Evolutionary conservation across 2,329 filamentous ascomycete species (phyloP).

Genomic region (Aspergillus sojae): DNA sequence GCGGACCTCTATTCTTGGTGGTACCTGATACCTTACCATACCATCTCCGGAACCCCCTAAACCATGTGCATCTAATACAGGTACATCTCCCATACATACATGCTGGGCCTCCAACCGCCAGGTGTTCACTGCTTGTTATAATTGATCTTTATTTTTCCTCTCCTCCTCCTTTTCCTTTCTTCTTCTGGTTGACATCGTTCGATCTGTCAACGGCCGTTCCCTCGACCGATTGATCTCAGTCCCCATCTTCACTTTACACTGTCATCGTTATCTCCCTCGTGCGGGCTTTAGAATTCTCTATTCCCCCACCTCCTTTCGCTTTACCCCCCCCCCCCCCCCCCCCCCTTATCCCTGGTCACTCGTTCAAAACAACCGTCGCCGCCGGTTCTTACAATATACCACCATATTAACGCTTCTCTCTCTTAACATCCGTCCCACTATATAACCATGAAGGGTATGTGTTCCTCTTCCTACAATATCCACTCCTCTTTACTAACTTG

Average conservation of each 20-base stretch:
- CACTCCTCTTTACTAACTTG: constrained; percentile 19
- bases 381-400: background rate
- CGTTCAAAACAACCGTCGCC: background rate
- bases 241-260: background rate
- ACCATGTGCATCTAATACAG: background rate
- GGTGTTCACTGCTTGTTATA: constrained; percentile 9
- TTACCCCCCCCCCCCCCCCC: constrained; percentile 4
- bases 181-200: constrained; percentile 1
- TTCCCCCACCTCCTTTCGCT: constrained; percentile 1
- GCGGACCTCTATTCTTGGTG: background rate
- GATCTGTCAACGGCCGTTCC: constrained; percentile 6
- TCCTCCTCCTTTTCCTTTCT: constrained; percentile 12
- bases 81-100: constrained; percentile 9
- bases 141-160: constrained; percentile 16
- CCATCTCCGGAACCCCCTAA: background rate
- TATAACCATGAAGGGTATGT: constrained; percentile 50
- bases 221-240: constrained; percentile 1
- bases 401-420: background rate
- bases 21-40: constrained; percentile 7
- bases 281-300: background rate
- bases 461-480: constrained; percentile 9
- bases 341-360: background rate
- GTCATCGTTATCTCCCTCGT: constrained; percentile 2
- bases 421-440: background rate
- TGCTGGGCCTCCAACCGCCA: background rate